A percentile compares a stretch with the other conserved stretches of the same genome.
These are phyloP conservation scores for Populus euphratica DNA, from an alignment of 345 rosid genomes.

Conservation along the genomic window DNA sequence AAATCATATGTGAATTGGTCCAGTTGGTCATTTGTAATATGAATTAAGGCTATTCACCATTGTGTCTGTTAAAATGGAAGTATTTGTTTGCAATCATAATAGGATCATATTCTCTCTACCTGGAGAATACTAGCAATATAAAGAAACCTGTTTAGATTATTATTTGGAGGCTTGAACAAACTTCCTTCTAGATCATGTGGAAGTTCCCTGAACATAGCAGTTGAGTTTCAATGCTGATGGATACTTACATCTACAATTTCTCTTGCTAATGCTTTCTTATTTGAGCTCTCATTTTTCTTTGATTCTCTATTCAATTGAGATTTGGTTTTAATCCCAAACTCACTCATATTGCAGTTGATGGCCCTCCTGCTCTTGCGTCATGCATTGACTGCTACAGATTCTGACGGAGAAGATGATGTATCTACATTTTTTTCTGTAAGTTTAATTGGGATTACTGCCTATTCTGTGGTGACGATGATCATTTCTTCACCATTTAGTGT, in stretches of 20 bases:
- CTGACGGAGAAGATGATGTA: conserved; percentile 62
- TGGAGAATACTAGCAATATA: background rate
- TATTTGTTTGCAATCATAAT: background rate
- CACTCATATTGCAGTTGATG: conserved; percentile 53
- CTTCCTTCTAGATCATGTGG: background rate
- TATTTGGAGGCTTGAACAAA: background rate
- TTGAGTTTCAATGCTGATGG: background rate
- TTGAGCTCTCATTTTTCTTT: background rate
- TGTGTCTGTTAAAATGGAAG: background rate
- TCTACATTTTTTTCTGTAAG: conserved; percentile 78
- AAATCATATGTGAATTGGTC: background rate
- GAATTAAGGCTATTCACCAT: background rate
- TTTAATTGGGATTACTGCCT: conserved; percentile 2
- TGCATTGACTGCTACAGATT: conserved; percentile 63
- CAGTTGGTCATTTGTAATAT: background rate
- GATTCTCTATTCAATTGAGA: background rate
- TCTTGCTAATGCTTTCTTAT: conserved; percentile 1
- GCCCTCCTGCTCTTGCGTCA: conserved; percentile 76
- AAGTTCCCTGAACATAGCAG: background rate
- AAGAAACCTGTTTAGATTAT: background rate
- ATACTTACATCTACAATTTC: background rate
- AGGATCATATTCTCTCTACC: background rate
- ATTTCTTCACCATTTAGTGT: background rate
- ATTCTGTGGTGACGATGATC: background rate
- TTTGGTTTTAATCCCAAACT: conserved; percentile 6